Percentiles rank a stretch among this genome's conserved stretches.
Conservation (phyloP, 1,284 basidiomycete genomes). For the Pascua guehoae region DNA sequence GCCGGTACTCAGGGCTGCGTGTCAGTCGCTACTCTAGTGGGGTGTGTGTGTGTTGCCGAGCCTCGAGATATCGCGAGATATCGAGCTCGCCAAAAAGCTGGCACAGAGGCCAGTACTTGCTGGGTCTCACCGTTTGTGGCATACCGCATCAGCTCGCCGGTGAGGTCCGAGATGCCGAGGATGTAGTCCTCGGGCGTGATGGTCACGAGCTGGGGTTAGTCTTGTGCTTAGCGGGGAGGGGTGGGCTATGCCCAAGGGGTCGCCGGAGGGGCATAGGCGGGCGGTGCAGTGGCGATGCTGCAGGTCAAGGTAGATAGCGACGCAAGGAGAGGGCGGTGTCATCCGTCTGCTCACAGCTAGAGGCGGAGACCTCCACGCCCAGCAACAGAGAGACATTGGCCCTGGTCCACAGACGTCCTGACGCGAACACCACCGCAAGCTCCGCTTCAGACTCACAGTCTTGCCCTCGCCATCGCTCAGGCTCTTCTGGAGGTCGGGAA, state of each 20-base stretch:
- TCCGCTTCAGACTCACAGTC: slow-evolving; percentile 3
- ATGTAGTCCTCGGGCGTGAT: slow-evolving; percentile 83
- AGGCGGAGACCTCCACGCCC: background rate
- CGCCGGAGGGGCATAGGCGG: no score
- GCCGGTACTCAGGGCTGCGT: slow-evolving; percentile 58
- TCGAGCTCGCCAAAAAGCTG: slow-evolving; percentile 4
- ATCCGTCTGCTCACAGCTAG: no score
- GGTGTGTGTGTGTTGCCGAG: background rate
- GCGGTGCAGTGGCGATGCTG: no score
- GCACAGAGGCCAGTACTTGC: background rate
- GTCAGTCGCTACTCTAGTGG: background rate
- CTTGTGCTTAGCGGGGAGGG: no score
- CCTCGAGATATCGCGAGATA: background rate
- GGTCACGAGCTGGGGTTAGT: slow-evolving; percentile 50
- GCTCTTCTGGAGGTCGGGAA: slow-evolving; percentile 63
- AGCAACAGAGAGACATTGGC: background rate
- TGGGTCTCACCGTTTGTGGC: slow-evolving; percentile 61
- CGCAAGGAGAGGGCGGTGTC: no score
- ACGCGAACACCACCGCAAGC: no score
- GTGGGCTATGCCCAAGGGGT: no score
- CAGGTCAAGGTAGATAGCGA: no score
- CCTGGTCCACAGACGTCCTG: background rate
- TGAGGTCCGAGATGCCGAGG: slow-evolving; percentile 87
- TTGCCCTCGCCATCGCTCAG: slow-evolving; percentile 53
- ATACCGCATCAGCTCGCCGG: slow-evolving; percentile 92